These are phyloP conservation scores for Fragaria iinumae DNA, from an alignment of 306 rosid genomes.

Conservation along the genomic window DNA sequence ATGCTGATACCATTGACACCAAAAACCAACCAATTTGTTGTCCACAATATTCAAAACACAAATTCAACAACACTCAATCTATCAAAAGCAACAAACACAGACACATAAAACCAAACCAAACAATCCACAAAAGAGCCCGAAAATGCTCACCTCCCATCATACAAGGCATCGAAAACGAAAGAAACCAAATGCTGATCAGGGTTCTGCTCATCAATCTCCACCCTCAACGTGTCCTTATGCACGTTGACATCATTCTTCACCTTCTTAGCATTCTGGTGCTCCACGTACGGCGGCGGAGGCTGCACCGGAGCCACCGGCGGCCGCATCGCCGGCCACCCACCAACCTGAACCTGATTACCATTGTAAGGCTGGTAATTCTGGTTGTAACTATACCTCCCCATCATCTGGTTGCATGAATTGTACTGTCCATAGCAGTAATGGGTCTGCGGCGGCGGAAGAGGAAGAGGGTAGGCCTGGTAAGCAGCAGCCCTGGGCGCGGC, in stretches of 20 bases:
- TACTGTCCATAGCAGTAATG: slow-evolving; percentile 50
- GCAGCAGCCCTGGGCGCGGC: slow-evolving; percentile 15
- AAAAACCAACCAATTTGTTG: too few relatives aligned
- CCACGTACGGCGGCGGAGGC: slow-evolving; percentile 60
- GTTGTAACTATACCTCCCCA: slow-evolving; percentile 27
- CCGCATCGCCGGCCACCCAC: slow-evolving; percentile 47
- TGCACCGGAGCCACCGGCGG: slow-evolving; percentile 27
- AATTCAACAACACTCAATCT: background rate
- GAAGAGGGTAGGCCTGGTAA: slow-evolving; percentile 11
- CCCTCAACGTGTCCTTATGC: slow-evolving; percentile 61
- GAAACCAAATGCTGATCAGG: slow-evolving; percentile 71
- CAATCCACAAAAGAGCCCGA: background rate
- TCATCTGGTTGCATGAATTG: slow-evolving; percentile 34
- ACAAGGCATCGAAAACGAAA: slow-evolving; percentile 76
- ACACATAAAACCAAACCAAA: background rate
- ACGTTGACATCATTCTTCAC: slow-evolving; percentile 73
- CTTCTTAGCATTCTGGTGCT: slow-evolving; percentile 79
- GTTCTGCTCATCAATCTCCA: slow-evolving; percentile 54
- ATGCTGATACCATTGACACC: too few relatives aligned
- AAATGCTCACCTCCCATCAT: slow-evolving; percentile 65
- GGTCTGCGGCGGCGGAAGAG: slow-evolving; percentile 30
- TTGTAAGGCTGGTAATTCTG: slow-evolving; percentile 43
- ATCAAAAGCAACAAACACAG: background rate
- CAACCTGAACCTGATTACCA: slow-evolving; percentile 51
- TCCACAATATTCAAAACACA: background rate